These are phyloP conservation scores for Quercus robur DNA, from an alignment of 306 rosid species.

Conservation along the genomic window DNA sequence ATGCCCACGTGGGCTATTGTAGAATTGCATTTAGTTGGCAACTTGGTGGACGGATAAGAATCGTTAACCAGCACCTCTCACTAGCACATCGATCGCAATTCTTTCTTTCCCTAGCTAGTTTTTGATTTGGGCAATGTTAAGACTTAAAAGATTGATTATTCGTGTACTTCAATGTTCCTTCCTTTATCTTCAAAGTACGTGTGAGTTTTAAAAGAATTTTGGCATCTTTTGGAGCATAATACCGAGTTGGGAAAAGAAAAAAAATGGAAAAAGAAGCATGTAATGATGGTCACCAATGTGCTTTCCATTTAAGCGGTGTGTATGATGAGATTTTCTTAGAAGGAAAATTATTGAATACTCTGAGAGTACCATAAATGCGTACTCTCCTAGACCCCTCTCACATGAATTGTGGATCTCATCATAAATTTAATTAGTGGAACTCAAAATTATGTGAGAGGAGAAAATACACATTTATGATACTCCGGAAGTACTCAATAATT, in stretches of 20 bases:
- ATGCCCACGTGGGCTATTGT: not conserved
- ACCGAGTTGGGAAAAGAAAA: too few relatives aligned
- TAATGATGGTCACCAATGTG: too few relatives aligned
- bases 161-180: not conserved
- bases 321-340: too few relatives aligned
- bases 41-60: not conserved
- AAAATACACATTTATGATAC: too few relatives aligned
- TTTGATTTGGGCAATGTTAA: not conserved
- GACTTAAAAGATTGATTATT: not conserved
- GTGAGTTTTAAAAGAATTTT: not conserved
- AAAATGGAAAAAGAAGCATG: not conserved
- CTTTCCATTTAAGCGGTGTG: too few relatives aligned
- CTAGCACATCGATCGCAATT: not conserved
- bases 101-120: not conserved
- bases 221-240: not conserved
- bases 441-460: accelerated
- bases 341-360: too few relatives aligned
- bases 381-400: accelerated
- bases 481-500: too few relatives aligned
- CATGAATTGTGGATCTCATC: accelerated
- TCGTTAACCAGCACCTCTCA: not conserved
- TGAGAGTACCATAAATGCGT: too few relatives aligned
- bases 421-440: too few relatives aligned
- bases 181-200: not conserved
- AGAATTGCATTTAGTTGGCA: not conserved